Evolutionary conservation across 2,329 filamentous ascomycete genomes (phyloP), one percentile per base, ranked within the genome.

Genomic region (Alternaria brassicicola): DNA sequence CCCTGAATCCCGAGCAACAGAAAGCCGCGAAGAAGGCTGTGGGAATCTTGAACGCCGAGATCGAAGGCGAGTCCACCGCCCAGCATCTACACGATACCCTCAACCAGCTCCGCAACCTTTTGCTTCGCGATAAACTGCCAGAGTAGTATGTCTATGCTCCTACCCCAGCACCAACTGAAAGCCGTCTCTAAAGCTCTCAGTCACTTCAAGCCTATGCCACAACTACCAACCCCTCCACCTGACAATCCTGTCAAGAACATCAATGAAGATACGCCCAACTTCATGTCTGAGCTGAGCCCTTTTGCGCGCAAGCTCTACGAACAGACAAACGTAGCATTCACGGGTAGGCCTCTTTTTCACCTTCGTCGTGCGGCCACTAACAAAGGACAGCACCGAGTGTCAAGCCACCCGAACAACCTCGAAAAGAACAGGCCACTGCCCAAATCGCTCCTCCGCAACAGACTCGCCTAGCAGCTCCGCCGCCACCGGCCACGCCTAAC

Each of bases 31-130:
- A 82, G 61, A 81, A 80, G 65, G 80, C 83, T 36, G 75, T 93
- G 66, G 86, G 89, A 65, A 84, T 84, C 43, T 79, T 97, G 46
- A 93, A 95, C 71, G 82, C 83, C 63, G 91, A 94, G 73, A 87
- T 89, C 58, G 78, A 82, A 38, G 84, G 81, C 61, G 80, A 83
- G 46, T 83, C 85, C 41, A 83, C 83, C 28, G 88, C 90, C 19
- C 85, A 86, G 71, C 85, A 87, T 63, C 80, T 93, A 45, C 88
- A 91, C 66, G 87, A 89, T 66, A 89, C 88, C 10, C 82, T 93
- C 43, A 85, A 89, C 67, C 88, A 94, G 74, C 82, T 97, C 28
- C 86, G 91, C 56, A 87, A 88, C 62, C 84, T 96, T 38, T 78
- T 97, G 55, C 87, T 88, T 70, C 85, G 88, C 2, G 85, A 88